Evolutionary conservation across 371 early-diverging fungal genomes (phyloP).

Genomic region (Rhizopus arrhizus): DNA sequence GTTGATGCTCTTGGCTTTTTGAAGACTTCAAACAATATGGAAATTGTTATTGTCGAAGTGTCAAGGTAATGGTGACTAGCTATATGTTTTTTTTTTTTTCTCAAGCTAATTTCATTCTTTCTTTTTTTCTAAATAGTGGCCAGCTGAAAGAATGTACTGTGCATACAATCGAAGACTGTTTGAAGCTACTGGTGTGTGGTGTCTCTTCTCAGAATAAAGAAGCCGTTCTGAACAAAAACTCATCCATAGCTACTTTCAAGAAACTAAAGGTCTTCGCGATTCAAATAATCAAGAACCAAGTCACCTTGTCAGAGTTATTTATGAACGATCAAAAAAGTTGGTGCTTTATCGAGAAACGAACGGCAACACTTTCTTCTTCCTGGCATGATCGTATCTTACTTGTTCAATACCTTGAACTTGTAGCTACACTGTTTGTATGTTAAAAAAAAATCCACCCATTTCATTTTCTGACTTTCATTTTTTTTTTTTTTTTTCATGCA

Average conservation of each 20-base stretch:
- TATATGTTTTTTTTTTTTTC: conserved; percentile 1
- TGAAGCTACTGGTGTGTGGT: conserved; percentile 13
- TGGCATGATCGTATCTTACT: conserved; percentile 16
- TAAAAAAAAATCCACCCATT: conserved; percentile 6
- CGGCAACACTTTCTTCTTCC: conserved; percentile 11
- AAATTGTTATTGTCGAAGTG: conserved; percentile 21
- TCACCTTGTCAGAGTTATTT: conserved; percentile 9
- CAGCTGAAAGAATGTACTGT: conserved; percentile 3
- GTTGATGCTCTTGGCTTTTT: conserved; percentile 19
- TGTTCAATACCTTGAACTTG: conserved; percentile 18
- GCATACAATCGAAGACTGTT: conserved; percentile 14
- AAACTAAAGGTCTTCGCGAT: conserved; percentile 11
- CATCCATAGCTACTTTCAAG: conserved; percentile 14
- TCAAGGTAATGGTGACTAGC: conserved; percentile 13
- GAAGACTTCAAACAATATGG: conserved; percentile 15
- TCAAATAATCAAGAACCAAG: conserved; percentile 7
- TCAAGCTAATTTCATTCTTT: conserved; percentile 8
- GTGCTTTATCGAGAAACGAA: conserved; percentile 11
- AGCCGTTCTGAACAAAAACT: conserved; percentile 6
- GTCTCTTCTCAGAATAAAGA: conserved; percentile 6
- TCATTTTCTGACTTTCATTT: conserved; percentile 12
- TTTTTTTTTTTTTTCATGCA: conserved; percentile 8
- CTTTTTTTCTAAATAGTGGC: conserved; percentile 15
- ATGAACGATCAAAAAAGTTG: conserved; percentile 12
- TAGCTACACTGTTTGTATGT: conserved; percentile 8